These are phyloP conservation scores for Setaria viridis DNA, from an alignment of 202 grass and related monocot genomes.

Conservation along the genomic window DNA sequence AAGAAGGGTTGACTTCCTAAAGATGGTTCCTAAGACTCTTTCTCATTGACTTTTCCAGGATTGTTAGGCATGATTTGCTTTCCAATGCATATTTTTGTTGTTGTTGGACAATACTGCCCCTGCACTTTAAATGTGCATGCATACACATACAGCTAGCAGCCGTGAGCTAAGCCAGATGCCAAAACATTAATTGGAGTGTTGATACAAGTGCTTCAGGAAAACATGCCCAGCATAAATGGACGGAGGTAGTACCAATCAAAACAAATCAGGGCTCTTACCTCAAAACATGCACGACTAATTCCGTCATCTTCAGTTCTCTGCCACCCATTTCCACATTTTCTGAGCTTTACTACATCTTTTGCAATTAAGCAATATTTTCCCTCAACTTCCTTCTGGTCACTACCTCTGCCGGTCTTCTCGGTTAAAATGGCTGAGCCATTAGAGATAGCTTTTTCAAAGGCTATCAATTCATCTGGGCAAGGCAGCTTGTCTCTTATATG, in stretches of 20 bases:
- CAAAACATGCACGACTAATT: slow-evolving; percentile 64
- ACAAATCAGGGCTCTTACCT: slow-evolving; percentile 58
- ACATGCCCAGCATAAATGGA: neutral
- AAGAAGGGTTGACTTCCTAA: slow-evolving; percentile 26
- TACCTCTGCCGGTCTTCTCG: slow-evolving; percentile 22
- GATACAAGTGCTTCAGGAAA: neutral
- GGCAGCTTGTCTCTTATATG: slow-evolving; percentile 58
- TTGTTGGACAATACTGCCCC: neutral
- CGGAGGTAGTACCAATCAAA: slow-evolving; percentile 21
- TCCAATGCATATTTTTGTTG: neutral
- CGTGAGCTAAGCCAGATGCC: neutral
- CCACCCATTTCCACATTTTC: slow-evolving; percentile 78
- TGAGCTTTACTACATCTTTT: slow-evolving; percentile 80
- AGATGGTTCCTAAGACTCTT: slow-evolving; percentile 7
- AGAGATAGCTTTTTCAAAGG: slow-evolving; percentile 55
- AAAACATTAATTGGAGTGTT: neutral
- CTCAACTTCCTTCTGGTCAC: slow-evolving; percentile 48
- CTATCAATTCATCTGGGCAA: slow-evolving; percentile 66
- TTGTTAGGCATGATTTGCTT: neutral
- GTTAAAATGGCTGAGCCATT: slow-evolving; percentile 46
- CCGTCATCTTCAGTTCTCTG: slow-evolving; percentile 34
- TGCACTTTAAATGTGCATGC: neutral
- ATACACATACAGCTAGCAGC: neutral
- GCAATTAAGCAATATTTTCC: slow-evolving; percentile 81
- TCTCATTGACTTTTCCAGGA: neutral